A percentile compares a stretch with the other conserved stretches of the same genome.
phyloP scores from a whole-genome alignment of 176 grass and related monocot species.

The Oropetium thomaeum region DNA sequence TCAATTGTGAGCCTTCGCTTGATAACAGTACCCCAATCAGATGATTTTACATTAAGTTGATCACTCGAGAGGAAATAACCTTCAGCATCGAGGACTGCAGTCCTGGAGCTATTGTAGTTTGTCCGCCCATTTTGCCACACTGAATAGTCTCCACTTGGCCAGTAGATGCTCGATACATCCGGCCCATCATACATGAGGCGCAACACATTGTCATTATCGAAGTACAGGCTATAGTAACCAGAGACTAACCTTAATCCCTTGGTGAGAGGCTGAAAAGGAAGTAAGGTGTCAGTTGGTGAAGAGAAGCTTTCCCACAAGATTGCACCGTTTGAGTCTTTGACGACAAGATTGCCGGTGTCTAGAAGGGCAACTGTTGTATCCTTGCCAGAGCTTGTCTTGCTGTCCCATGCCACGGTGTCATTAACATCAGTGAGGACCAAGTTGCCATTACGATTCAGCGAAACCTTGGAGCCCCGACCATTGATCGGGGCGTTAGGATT shows the following conservation, averaged over 20 bases:
- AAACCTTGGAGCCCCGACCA: conserved; percentile 51
- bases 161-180: conserved; percentile 60
- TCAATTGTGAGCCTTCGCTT: conserved; percentile 53
- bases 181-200: conserved; percentile 65
- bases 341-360: conserved; percentile 65
- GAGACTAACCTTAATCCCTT: conserved; percentile 54
- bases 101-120: conserved; percentile 56
- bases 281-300: conserved; percentile 58
- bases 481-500: conserved; percentile 60
- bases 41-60: conserved; percentile 34
- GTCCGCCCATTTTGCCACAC: conserved; percentile 33
- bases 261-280: conserved; percentile 45
- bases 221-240: conserved; percentile 53
- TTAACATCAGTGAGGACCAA: conserved; percentile 63
- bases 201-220: conserved; percentile 66
- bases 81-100: conserved; percentile 46
- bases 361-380: conserved; percentile 39
- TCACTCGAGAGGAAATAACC: conserved; percentile 64
- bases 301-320: conserved; percentile 66
- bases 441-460: conserved; percentile 38
- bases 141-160: conserved; percentile 38
- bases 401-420: conserved; percentile 51
- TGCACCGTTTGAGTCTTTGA: conserved; percentile 32
- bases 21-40: conserved; percentile 43
- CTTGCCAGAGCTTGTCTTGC: conserved; percentile 24